Evolutionary conservation across 2,329 filamentous ascomycete genomes (phyloP), one percentile per base, ranked within the genome.

Genomic region (Aureobasidium vineae): DNA sequence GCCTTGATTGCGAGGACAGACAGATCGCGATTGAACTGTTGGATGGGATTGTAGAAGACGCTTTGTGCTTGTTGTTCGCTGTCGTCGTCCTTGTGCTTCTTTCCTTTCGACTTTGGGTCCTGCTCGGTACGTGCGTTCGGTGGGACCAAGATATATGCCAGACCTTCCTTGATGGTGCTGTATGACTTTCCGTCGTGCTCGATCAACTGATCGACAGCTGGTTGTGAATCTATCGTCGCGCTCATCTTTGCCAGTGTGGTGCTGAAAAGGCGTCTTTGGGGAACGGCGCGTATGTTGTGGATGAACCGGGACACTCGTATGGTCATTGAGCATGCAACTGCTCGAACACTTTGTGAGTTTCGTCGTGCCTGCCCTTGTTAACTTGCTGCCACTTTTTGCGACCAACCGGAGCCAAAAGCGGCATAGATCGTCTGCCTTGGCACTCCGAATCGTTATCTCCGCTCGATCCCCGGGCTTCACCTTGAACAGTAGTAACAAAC

Each of bases 1-100:
- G 90, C 90, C 74, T 91, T 91, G 77, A 99, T 97, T 0, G 92
- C 92, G 16, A 99, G 84, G 31, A 97, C 91, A 68, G 92, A 97
- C 70, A 99, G 79, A 75, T 99, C 95, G 54, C 96, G 90, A 78
- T 99, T 99, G 83, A 98, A 99, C 76, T 99, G 95, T 76, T 99
- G 95, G 65, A 99, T 97, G 0, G 95, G 94, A 73, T 99, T 99
- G 84, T 99, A 99, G 75, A 99, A 99, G 66, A 99, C 96, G 40
- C 83, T 82, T 72, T 94, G 90, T 71, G 88, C 85, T 45, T 87
- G 82, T 71, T 88, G 84, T 67, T 84, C 80, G 72, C 86, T 84
- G 66, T 82, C 75, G 66, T 77, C 77, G 33, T 77, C 71, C 68
- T 79, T 75, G 53, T 80, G 79, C 28, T 78, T 75, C 43, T 49